phyloP scores from a whole-genome alignment of 225 moss, liverwort and hornwort species.

The Asterella californica region DNA sequence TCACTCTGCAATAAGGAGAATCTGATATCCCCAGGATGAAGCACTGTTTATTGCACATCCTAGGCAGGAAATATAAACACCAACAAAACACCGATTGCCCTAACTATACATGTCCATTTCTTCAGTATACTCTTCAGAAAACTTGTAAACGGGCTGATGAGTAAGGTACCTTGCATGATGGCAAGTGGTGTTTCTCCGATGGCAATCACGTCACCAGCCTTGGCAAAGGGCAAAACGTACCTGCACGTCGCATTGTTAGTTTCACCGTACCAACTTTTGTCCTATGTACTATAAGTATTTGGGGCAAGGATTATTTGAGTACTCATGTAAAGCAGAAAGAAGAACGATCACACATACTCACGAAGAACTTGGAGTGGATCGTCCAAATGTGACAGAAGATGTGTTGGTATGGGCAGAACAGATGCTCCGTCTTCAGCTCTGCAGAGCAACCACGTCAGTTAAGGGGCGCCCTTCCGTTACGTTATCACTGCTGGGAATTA shows the following conservation, averaged over 20 bases:
- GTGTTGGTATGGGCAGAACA: constrained; percentile 79
- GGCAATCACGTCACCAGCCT: constrained; percentile 80
- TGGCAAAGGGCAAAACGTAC: constrained; percentile 77
- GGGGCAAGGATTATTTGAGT: background rate
- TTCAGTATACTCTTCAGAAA: background rate
- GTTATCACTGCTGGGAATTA: background rate
- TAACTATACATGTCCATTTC: no score
- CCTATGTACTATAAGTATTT: background rate
- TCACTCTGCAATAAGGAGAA: background rate
- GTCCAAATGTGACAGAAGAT: constrained; percentile 88
- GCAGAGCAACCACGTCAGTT: constrained; percentile 5
- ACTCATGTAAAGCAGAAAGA: background rate
- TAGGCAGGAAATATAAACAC: background rate
- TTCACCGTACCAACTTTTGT: background rate
- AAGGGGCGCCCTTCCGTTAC: no score
- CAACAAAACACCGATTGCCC: background rate
- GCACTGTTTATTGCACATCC: background rate
- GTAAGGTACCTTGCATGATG: constrained; percentile 83
- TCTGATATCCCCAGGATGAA: background rate
- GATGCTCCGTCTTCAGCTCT: constrained; percentile 40
- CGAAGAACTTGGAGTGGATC: constrained; percentile 59
- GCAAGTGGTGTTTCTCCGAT: constrained; percentile 97
- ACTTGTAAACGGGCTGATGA: background rate
- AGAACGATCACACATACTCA: constrained; percentile 31
- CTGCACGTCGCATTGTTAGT: constrained; percentile 37